Conservation (phyloP, 2,329 filamentous ascomycete genomes). For the Claviceps quebecensis region DNA sequence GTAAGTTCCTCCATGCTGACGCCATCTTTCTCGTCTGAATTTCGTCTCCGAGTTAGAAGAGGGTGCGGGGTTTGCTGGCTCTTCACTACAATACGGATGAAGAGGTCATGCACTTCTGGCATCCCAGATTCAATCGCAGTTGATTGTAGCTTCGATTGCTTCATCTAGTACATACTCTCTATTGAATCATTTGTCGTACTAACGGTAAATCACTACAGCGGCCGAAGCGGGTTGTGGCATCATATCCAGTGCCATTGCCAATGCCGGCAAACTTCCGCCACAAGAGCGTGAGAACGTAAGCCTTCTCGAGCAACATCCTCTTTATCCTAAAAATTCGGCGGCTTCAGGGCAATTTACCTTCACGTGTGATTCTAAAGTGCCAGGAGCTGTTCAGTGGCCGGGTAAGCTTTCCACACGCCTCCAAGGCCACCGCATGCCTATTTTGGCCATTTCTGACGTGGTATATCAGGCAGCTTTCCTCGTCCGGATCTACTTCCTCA, state of each 20-base stretch:
- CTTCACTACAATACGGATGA: too few relatives aligned
- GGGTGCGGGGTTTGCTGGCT: too few relatives aligned
- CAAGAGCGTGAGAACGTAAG: constrained; percentile 67
- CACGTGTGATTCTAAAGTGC: constrained; percentile 81
- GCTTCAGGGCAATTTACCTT: constrained; percentile 90
- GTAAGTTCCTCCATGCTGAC: constrained; percentile 17
- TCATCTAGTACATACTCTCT: background rate
- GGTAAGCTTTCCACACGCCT: constrained; percentile 23
- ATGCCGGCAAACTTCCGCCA: constrained; percentile 57
- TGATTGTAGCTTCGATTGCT: background rate
- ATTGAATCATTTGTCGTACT: background rate
- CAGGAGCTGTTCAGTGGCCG: constrained; percentile 65
- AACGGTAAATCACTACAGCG: background rate
- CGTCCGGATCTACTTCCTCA: constrained; percentile 12
- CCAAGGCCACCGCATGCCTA: background rate
- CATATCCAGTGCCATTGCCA: constrained; percentile 84
- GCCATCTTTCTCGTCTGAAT: background rate
- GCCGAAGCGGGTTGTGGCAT: constrained; percentile 50
- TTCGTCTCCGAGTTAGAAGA: too few relatives aligned
- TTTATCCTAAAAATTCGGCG: constrained; percentile 44
- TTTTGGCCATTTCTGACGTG: background rate
- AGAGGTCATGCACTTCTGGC: background rate
- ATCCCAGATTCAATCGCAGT: too few relatives aligned
- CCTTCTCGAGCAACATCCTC: constrained; percentile 54
- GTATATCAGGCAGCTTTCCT: constrained; percentile 2